A percentile compares a stretch with the other conserved stretches of the same genome.
Evolutionary conservation across 176 grass and related monocot genomes (phyloP).

Genomic region (Otatea glauca): DNA sequence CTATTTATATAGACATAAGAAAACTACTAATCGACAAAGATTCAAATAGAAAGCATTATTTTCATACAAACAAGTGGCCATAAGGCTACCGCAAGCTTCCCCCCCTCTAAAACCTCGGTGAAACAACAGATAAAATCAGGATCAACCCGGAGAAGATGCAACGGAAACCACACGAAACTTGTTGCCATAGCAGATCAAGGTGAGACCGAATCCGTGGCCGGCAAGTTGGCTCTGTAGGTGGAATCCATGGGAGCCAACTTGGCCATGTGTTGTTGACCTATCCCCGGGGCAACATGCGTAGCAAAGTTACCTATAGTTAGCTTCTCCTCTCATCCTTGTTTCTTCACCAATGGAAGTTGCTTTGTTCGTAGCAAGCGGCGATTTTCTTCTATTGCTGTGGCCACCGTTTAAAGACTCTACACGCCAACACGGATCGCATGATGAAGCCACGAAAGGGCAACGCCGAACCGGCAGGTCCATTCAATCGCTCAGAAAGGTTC

Average conservation of each 20-base stretch:
- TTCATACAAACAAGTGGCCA: no score
- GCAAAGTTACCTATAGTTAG: background rate
- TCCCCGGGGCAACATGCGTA: background rate
- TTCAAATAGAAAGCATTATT: no score
- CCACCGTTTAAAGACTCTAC: conserved; percentile 16
- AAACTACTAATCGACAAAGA: no score
- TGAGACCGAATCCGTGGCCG: conserved; percentile 8
- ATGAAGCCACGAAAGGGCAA: background rate
- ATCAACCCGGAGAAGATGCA: no score
- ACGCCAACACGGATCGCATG: conserved; percentile 33
- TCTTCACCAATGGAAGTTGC: background rate
- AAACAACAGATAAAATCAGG: no score
- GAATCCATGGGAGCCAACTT: conserved; percentile 8
- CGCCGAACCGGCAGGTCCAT: conserved; percentile 17
- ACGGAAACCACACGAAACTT: background rate
- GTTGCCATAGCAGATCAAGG: background rate
- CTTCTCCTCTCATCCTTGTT: background rate
- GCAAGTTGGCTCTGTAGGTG: background rate
- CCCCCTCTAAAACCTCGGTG: no score
- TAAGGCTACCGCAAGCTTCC: no score
- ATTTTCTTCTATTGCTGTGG: background rate
- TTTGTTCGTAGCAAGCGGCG: background rate
- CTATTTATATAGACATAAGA: no score
- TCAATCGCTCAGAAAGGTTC: background rate
- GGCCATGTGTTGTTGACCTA: background rate